These are phyloP conservation scores for Primulina eburnea DNA, from an alignment of 257 asterid genomes.

Conservation along the genomic window DNA sequence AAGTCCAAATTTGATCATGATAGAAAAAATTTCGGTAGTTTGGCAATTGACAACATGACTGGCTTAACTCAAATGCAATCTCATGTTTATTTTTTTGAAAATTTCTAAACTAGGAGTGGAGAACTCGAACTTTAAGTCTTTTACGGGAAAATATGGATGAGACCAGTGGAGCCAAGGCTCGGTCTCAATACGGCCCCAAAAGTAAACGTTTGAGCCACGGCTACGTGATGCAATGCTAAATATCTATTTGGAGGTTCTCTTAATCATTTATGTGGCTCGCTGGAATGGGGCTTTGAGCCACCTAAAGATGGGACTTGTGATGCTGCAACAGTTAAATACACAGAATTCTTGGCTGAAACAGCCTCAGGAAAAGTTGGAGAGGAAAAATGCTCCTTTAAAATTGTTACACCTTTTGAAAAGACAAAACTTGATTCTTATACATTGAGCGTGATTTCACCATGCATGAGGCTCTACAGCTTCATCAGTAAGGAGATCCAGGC, in stretches of 20 bases:
- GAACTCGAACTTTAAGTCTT: no score
- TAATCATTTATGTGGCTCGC: slow-evolving; percentile 9
- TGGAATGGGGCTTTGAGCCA: slow-evolving; percentile 73
- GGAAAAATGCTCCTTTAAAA: slow-evolving; percentile 45
- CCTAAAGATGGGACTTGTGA: slow-evolving; percentile 42
- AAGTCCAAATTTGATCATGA: no score
- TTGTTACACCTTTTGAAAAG: slow-evolving; percentile 69
- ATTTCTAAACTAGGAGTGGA: no score
- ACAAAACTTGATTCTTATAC: slow-evolving; percentile 68
- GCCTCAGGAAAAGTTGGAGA: slow-evolving; percentile 61
- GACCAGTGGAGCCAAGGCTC: no score
- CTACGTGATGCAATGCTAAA: neutral
- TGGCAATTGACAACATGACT: no score
- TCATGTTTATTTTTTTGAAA: no score
- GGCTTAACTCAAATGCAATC: no score
- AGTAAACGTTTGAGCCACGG: no score
- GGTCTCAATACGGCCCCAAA: no score
- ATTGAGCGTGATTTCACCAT: slow-evolving; percentile 59
- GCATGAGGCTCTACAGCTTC: slow-evolving; percentile 67
- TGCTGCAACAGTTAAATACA: slow-evolving; percentile 46
- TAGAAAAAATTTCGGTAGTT: no score
- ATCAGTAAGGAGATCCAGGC: slow-evolving; percentile 44
- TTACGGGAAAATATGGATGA: no score
- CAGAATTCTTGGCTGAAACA: slow-evolving; percentile 63
- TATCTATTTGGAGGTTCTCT: neutral